Evolutionary conservation across 108 stramenopile genomes (phyloP).

Genomic region (Skeletonema marinoi): DNA sequence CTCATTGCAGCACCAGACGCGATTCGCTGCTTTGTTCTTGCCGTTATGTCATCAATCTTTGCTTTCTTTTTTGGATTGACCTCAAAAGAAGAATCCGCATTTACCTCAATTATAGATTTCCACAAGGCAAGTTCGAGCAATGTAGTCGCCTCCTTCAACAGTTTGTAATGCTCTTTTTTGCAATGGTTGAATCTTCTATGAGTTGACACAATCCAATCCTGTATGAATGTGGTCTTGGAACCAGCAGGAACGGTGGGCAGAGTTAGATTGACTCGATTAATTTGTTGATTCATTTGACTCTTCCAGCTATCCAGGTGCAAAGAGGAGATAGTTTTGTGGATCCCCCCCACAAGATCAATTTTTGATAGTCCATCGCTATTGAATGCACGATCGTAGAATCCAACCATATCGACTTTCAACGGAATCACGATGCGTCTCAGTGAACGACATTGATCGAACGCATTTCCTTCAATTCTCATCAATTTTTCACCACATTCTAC

Average conservation of each 20-base stretch:
- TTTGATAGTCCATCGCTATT: neutral
- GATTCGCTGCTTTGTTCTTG: neutral
- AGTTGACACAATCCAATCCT: neutral
- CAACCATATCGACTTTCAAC: neutral
- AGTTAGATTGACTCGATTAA: neutral
- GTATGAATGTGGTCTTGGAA: neutral
- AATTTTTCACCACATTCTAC: neutral
- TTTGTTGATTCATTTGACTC: neutral
- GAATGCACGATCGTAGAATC: neutral
- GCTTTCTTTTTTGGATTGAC: neutral
- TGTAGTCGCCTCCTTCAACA: neutral
- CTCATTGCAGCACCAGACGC: neutral
- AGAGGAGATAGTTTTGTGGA: neutral
- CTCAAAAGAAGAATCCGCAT: neutral
- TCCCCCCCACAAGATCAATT: neutral
- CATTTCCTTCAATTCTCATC: neutral
- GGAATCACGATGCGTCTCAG: neutral
- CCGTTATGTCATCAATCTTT: neutral
- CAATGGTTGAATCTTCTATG: neutral
- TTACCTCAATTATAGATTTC: neutral
- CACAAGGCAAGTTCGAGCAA: neutral
- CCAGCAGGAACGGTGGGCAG: neutral
- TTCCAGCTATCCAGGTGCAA: neutral
- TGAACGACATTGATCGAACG: neutral
- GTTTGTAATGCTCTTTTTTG: neutral